Evolutionary conservation across 1,139 yeast genomes (phyloP), one percentile per base, ranked within the genome.

Genomic region (Zhuliangozyma parablackwelliae): DNA sequence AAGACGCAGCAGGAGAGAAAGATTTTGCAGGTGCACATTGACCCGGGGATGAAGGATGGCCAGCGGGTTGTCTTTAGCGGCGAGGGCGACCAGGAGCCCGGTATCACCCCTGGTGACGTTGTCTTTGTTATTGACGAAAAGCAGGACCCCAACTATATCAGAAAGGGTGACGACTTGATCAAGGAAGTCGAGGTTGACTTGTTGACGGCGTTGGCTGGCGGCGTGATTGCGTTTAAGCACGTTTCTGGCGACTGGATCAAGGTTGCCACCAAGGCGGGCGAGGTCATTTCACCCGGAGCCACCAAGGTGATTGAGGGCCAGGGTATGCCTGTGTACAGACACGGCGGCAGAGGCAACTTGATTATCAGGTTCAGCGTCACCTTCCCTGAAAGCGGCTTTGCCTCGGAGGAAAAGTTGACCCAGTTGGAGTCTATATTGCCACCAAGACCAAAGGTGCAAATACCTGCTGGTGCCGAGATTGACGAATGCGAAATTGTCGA

Each of bases 81-180:
- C 49, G 97, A 90, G 71, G 97, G 97, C 56, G 98, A 94, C 65
- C 97, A 92, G 65, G 95, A 87, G 49, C 98, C 98, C 9, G 89
- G 84, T 59, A 77, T 88, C 45, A 80, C 90, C 44, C 96, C 98
- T 24, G 99, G 99, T 61, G 98, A 92, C 62, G 97, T 94, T 48
- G 75, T 92, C 44, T 90, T 92, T 50, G 85, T 89, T 33, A 78
- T 92, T 49, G 92, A 87, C 49, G 96, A 90, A 71, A 86, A 82
- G 69, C 84, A 88, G 43, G 92, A 94, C 61, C 80, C 77, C 30
- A 61, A 72, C 41, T 92, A 86, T 70, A 79, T 77, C 49, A 86
- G 99, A 76, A 82, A 85, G 63, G 96, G 90, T 51, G 85, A 88
- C 58, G 96, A 92, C 60, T 79, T 92, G 56, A 75, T 75, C 63